phyloP scores from a whole-genome alignment of 805 yeast genomes.

The Pichia kluyveri region DNA sequence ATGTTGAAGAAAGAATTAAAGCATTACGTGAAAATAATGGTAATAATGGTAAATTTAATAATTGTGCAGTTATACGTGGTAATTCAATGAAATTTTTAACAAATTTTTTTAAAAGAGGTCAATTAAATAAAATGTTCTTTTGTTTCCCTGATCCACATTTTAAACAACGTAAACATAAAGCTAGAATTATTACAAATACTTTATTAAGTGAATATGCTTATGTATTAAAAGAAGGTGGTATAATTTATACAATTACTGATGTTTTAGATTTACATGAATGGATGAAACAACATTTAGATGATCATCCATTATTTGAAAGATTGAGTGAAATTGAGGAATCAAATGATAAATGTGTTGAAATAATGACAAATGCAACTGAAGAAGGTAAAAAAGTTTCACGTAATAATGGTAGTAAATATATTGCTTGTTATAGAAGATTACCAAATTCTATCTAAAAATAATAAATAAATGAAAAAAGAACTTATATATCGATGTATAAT shows the following conservation, averaged over 20 bases:
- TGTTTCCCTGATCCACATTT: slow-evolving; percentile 99
- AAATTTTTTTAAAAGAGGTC: slow-evolving; percentile 79
- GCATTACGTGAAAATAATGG: slow-evolving; percentile 56
- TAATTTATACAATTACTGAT: slow-evolving; percentile 91
- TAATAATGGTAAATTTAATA: slow-evolving; percentile 44
- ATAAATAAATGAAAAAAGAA: not conserved
- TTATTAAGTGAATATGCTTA: slow-evolving; percentile 87
- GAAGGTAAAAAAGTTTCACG: slow-evolving; percentile 96
- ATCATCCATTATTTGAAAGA: slow-evolving; percentile 86
- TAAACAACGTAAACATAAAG: slow-evolving; percentile 95
- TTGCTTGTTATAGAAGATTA: slow-evolving; percentile 78
- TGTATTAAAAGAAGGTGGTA: slow-evolving; percentile 77
- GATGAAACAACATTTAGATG: slow-evolving; percentile 91
- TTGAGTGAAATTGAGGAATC: slow-evolving; percentile 71
- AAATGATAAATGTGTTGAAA: slow-evolving; percentile 69
- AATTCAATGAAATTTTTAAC: slow-evolving; percentile 97
- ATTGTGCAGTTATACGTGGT: slow-evolving; percentile 84
- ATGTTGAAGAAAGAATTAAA: slow-evolving; percentile 89
- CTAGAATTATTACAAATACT: slow-evolving; percentile 88
- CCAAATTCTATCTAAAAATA: slow-evolving; percentile 39
- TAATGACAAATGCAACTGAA: slow-evolving; percentile 91
- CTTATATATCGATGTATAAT: not conserved
- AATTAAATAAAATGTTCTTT: slow-evolving; percentile 85
- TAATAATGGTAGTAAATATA: slow-evolving; percentile 77
- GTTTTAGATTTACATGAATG: slow-evolving; percentile 88